Base-by-base conservation (phyloP, 2,329 filamentous ascomycete species). In the Tolypocladium endophyticum region DNA sequence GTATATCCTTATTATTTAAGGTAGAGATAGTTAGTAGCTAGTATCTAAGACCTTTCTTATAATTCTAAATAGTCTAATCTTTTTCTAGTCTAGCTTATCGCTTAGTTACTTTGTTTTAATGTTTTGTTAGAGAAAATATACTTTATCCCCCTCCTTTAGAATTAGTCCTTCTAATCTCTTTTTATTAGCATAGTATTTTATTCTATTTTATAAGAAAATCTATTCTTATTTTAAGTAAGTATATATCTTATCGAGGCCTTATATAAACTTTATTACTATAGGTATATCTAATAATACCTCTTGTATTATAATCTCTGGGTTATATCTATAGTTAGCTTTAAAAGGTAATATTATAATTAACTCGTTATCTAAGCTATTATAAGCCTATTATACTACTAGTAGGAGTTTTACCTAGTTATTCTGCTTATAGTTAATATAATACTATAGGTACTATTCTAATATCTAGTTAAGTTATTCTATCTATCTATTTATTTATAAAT, bases 81-180 rank as follows among this genome's bases (percentile, higher is more conserved):
- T 30, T 11, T 52, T 58, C 36, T 16, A 61, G 8, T 52, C 23
- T n/a, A 56, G 55, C 54, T 56, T 60, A 60, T 58, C 18, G 25
- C 35, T 57, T 55, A n/a, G 11, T 43, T 39, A 55, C n/a, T n/a
- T n/a, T 56, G 30, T 57, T 59, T 61, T 59, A 58, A 58, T 61
- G 38, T 59, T 57, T 53, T 20, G 30, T 47, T 54, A 35, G 18
- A 60, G n/a, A 14, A 61, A 30, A 36, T 61, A 61, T n/a, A 60
- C 39, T 57, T 43, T 61, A 60, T 60, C 52, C 47, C 58, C 56
- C 25, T 61, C 43, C 25, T 38, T 14, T 52, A 61, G 35, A 18
- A 52, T 61, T 61, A 58, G 39, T 58, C 43, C 36, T 25, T 55
- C 55, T 36, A 43, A 43, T 43, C 39, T 43, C 6, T 43, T 43